A percentile compares a stretch with the other conserved stretches of the same genome.
Conservation (phyloP, 305 asterid species). For the Fraxinus sp. region DNA sequence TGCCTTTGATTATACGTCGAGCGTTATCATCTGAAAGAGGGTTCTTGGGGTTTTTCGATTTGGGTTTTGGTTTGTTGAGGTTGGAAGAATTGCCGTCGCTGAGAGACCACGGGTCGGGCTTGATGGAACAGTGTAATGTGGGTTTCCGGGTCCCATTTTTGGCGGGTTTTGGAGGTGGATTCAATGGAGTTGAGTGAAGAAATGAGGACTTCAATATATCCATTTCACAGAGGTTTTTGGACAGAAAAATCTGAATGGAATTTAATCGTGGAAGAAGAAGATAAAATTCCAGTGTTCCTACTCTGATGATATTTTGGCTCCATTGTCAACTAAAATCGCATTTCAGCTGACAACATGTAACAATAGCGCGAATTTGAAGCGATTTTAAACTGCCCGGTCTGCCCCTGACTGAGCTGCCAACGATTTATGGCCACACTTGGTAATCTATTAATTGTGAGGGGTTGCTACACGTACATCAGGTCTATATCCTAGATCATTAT, state of each 20-base stretch:
- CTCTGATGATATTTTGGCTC: conserved; percentile 22
- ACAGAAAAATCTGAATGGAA: not conserved
- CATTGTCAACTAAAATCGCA: conserved; percentile 23
- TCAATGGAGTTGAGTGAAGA: conserved; percentile 34
- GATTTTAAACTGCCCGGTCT: not conserved
- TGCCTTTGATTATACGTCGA: conserved; percentile 85
- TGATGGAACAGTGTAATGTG: conserved; percentile 46
- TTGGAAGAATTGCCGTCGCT: conserved; percentile 60
- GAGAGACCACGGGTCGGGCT: conserved; percentile 87
- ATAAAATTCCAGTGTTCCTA: conserved; percentile 1
- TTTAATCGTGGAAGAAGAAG: not conserved
- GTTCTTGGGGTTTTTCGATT: conserved; percentile 63
- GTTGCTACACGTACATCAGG: not conserved
- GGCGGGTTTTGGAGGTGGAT: conserved; percentile 26
- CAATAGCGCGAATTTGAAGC: not conserved
- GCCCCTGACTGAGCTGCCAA: not conserved
- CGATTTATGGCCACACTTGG: not conserved
- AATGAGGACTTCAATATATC: conserved; percentile 73
- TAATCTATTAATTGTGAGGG: not conserved
- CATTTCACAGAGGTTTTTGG: conserved; percentile 34
- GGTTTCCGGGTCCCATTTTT: conserved; percentile 17
- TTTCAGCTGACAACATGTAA: not conserved
- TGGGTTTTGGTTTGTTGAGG: conserved; percentile 66
- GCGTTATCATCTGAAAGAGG: conserved; percentile 91
- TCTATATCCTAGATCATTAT: not conserved